Percentiles rank a stretch among this genome's conserved stretches.
Evolutionary conservation across 768 basidiomycete species (phyloP).

Genomic region (Hebeloma cylindrosporum): DNA sequence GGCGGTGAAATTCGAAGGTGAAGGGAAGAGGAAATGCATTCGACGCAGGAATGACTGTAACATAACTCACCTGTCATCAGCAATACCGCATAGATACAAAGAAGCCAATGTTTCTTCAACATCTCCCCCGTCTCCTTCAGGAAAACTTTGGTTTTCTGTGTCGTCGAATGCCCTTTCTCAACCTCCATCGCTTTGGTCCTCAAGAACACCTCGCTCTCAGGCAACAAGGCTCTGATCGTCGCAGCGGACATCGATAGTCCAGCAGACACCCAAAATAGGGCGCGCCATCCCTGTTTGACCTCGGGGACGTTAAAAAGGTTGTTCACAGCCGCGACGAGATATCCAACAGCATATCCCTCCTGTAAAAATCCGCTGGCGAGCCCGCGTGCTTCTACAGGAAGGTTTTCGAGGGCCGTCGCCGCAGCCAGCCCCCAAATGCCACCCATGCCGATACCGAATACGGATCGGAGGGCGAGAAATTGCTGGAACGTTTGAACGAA

Average conservation of each 20-base stretch:
- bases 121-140: conserved; percentile 69
- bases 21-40: neutral
- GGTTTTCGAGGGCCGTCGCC: conserved; percentile 83
- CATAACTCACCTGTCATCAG: conserved; percentile 65
- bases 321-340: conserved; percentile 78
- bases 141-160: conserved; percentile 68
- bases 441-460: conserved; percentile 90
- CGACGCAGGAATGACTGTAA: neutral
- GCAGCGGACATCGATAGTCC: conserved; percentile 74
- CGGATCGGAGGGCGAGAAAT: conserved; percentile 79
- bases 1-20: neutral
- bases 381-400: conserved; percentile 85
- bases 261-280: conserved; percentile 78
- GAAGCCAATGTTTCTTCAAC: conserved; percentile 78
- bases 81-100: conserved; percentile 82
- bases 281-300: conserved; percentile 58
- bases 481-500: conserved; percentile 75
- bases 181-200: conserved; percentile 57
- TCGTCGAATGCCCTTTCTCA: conserved; percentile 56
- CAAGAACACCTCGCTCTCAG: conserved; percentile 77
- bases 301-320: conserved; percentile 65
- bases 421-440: conserved; percentile 87
- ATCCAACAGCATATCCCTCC: conserved; percentile 87
- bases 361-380: conserved; percentile 83
- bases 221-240: conserved; percentile 58